These are phyloP conservation scores for Lasiosphaeris hirsuta DNA, from an alignment of 495 filamentous ascomycete genomes.

Conservation along the genomic window DNA sequence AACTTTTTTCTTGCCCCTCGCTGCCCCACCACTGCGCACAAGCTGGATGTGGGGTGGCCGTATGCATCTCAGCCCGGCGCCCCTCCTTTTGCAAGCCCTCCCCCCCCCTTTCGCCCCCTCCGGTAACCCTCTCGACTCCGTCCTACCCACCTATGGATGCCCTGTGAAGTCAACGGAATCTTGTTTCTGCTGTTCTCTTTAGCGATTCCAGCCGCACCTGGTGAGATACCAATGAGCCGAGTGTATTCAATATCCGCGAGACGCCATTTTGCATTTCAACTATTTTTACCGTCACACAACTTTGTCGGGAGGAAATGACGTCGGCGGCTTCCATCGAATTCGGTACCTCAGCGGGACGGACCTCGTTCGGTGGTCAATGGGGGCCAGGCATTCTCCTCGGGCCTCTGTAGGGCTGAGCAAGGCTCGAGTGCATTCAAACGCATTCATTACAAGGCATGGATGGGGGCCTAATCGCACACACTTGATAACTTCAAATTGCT, in stretches of 20 bases:
- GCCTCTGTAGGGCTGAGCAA: neutral
- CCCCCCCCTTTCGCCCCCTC: too few relatives aligned
- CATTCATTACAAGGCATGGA: neutral
- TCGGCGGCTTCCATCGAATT: neutral
- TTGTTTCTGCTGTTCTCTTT: too few relatives aligned
- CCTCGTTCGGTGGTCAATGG: too few relatives aligned
- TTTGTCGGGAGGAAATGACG: conserved; percentile 2
- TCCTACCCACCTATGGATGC: too few relatives aligned
- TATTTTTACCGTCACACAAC: conserved; percentile 5
- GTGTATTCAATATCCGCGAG: too few relatives aligned
- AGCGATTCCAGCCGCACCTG: too few relatives aligned
- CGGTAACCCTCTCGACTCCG: too few relatives aligned
- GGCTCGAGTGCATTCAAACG: neutral
- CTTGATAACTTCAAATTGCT: neutral
- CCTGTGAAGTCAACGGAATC: too few relatives aligned
- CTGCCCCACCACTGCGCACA: neutral
- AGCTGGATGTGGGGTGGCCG: neutral
- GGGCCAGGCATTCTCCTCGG: neutral
- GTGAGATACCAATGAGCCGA: too few relatives aligned
- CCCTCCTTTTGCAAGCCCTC: too few relatives aligned
- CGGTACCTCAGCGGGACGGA: too few relatives aligned
- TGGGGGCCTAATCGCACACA: neutral
- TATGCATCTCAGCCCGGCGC: neutral
- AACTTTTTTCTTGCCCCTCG: neutral
- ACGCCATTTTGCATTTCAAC: neutral